phyloP scores from a whole-genome alignment of 345 rosid genomes.

The Nephelium lappaceum region DNA sequence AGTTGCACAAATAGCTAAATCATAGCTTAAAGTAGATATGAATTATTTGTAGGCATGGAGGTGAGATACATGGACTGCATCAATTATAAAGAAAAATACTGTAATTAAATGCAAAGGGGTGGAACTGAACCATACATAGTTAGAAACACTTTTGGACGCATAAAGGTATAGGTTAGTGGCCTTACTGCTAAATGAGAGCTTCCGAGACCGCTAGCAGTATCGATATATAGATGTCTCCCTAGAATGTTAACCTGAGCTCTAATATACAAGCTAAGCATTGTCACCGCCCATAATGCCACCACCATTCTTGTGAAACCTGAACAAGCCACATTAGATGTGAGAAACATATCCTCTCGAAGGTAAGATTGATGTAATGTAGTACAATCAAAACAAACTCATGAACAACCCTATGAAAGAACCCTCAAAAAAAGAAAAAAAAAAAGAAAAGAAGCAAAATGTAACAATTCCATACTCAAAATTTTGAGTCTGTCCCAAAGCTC shows the following conservation, averaged over 20 bases:
- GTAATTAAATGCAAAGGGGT: background rate
- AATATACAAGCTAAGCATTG: constrained; percentile 80
- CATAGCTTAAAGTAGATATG: background rate
- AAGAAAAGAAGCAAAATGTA: background rate
- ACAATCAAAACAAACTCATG: background rate
- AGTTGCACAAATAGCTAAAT: background rate
- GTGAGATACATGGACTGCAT: background rate
- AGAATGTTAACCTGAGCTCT: constrained; percentile 96
- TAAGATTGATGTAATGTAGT: background rate
- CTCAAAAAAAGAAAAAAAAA: constrained; percentile 16
- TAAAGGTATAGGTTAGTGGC: background rate
- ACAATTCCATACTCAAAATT: constrained; percentile 59
- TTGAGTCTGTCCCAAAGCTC: constrained; percentile 91
- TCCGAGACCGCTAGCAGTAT: constrained; percentile 77
- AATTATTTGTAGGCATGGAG: background rate
- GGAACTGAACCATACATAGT: background rate
- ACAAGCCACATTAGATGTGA: constrained; percentile 18
- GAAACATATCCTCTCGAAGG: constrained; percentile 23
- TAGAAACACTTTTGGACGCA: background rate
- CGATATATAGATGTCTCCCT: constrained; percentile 91
- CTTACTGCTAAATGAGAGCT: constrained; percentile 73
- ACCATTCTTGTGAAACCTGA: constrained; percentile 91
- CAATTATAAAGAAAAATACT: background rate
- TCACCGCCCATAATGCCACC: constrained; percentile 83
- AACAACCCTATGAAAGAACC: constrained; percentile 6